A percentile compares a stretch with the other conserved stretches of the same genome.
Evolutionary conservation across 164 flowering plant genomes (phyloP).

Genomic region (Taxillus chinensis): DNA sequence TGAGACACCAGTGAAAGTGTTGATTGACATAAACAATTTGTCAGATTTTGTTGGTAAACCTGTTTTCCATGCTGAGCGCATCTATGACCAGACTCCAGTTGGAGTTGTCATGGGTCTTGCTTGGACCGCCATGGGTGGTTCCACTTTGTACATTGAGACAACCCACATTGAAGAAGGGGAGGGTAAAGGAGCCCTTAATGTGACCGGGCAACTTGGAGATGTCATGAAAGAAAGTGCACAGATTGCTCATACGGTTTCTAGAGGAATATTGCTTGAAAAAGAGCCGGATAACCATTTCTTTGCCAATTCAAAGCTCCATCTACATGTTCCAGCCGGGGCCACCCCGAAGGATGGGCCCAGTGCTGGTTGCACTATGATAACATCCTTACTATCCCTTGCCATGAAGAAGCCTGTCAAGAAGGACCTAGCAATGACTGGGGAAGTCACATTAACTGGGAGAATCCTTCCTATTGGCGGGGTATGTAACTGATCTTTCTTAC

Average conservation of each 20-base stretch:
- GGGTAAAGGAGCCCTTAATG: constrained; percentile 72
- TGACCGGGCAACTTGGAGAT: constrained; percentile 97
- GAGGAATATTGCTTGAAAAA: constrained; percentile 62
- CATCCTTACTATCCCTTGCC: constrained; percentile 82
- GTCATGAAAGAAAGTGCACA: constrained; percentile 99
- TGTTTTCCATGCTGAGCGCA: constrained; percentile 90
- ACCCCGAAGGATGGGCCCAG: constrained; percentile 99
- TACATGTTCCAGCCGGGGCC: constrained; percentile 98
- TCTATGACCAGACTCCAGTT: constrained; percentile 72
- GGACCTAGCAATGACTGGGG: constrained; percentile 98
- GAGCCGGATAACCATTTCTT: constrained; percentile 68
- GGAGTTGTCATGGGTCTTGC: constrained; percentile 99
- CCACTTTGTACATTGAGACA: constrained; percentile 85
- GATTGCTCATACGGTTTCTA: constrained; percentile 80
- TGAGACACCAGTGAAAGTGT: constrained; percentile 37
- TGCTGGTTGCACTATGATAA: constrained; percentile 99
- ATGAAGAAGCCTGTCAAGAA: constrained; percentile 68
- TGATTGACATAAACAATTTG: constrained; percentile 51
- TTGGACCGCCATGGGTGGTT: constrained; percentile 99
- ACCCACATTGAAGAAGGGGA: constrained; percentile 72
- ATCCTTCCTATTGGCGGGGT: constrained; percentile 99
- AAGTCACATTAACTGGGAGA: constrained; percentile 79
- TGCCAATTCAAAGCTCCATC: constrained; percentile 74
- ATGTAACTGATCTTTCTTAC: constrained; percentile 14
- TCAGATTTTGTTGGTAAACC: constrained; percentile 93